Evolutionary conservation across 2,329 filamentous ascomycete species (phyloP).

Genomic region (Colletotrichum tropicale): DNA sequence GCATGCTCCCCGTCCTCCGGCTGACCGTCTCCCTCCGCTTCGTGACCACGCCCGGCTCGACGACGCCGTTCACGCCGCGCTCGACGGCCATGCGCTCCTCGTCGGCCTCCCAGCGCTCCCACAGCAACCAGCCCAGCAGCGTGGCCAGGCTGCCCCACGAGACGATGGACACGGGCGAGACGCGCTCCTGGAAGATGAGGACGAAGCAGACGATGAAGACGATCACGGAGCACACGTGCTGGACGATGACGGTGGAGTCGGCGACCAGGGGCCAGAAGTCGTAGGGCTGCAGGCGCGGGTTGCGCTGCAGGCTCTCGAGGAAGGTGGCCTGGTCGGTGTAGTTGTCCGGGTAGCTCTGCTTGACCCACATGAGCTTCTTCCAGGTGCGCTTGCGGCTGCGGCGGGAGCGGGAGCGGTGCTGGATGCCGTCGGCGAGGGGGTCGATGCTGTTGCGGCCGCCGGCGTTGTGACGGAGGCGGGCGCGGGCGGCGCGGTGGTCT

Average conservation of each 20-base stretch:
- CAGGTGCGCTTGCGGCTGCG: constrained; percentile 75
- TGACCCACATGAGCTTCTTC: constrained; percentile 98
- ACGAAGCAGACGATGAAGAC: constrained; percentile 96
- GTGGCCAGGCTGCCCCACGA: constrained; percentile 84
- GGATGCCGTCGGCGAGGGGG: constrained; percentile 36
- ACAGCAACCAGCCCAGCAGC: constrained; percentile 85
- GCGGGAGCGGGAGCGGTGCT: constrained; percentile 66
- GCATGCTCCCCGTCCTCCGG: constrained; percentile 39
- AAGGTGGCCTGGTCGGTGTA: constrained; percentile 98
- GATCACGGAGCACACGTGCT: constrained; percentile 93
- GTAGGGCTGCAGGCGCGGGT: constrained; percentile 91
- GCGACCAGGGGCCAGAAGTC: constrained; percentile 98
- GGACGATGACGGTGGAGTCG: constrained; percentile 94
- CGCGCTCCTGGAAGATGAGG: constrained; percentile 83
- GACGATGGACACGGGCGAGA: constrained; percentile 90
- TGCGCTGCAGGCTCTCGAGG: constrained; percentile 92
- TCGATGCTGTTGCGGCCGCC: neutral
- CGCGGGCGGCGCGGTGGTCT: constrained; percentile 22
- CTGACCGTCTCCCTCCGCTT: constrained; percentile 35
- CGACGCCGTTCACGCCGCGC: constrained; percentile 38
- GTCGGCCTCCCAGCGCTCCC: constrained; percentile 88
- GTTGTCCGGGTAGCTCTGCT: constrained; percentile 97
- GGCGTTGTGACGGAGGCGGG: constrained; percentile 24
- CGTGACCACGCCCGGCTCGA: constrained; percentile 24
- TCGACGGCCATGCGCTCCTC: constrained; percentile 38